These are phyloP conservation scores for Collybiopsis confluens DNA, from an alignment of 768 basidiomycete genomes.

Conservation along the genomic window DNA sequence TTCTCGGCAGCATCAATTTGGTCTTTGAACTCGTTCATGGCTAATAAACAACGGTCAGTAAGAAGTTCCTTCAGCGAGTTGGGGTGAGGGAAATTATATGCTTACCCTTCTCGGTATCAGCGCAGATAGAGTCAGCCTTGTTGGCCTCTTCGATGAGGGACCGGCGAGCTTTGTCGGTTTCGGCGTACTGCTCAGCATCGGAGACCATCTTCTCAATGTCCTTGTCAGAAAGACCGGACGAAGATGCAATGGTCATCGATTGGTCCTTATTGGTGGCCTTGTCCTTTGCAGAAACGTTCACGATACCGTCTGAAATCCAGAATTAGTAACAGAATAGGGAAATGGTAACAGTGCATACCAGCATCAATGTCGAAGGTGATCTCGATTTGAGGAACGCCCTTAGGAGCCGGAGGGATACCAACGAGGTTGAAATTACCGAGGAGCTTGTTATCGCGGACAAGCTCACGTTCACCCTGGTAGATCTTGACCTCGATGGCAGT, in stretches of 20 bases:
- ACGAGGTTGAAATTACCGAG: slow-evolving; percentile 99
- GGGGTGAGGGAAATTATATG: too few relatives aligned
- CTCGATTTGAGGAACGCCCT: slow-evolving; percentile 81
- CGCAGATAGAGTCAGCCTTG: slow-evolving; percentile 90
- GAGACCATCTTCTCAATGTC: slow-evolving; percentile 97
- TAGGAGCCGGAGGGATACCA: slow-evolving; percentile 87
- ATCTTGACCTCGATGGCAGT: slow-evolving; percentile 99
- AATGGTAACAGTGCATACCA: slow-evolving; percentile 38
- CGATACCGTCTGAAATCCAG: slow-evolving; percentile 71
- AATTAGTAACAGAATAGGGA: slow-evolving; percentile 2
- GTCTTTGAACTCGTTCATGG: slow-evolving; percentile 97
- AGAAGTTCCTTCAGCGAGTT: too few relatives aligned
- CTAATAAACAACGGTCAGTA: too few relatives aligned
- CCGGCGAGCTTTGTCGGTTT: slow-evolving; percentile 86
- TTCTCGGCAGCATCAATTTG: slow-evolving; percentile 90
- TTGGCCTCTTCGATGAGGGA: slow-evolving; percentile 93
- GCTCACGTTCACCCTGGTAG: slow-evolving; percentile 98
- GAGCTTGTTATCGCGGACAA: slow-evolving; percentile 97
- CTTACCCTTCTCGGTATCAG: slow-evolving; percentile 94
- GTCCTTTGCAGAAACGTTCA: slow-evolving; percentile 95
- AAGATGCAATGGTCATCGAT: slow-evolving; percentile 96
- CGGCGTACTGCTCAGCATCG: slow-evolving; percentile 92
- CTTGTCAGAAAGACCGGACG: slow-evolving; percentile 92
- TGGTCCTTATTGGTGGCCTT: slow-evolving; percentile 89
- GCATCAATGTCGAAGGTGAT: slow-evolving; percentile 97